phyloP scores from a whole-genome alignment of 441 rosid genomes.

The Gossypium trilobum region DNA sequence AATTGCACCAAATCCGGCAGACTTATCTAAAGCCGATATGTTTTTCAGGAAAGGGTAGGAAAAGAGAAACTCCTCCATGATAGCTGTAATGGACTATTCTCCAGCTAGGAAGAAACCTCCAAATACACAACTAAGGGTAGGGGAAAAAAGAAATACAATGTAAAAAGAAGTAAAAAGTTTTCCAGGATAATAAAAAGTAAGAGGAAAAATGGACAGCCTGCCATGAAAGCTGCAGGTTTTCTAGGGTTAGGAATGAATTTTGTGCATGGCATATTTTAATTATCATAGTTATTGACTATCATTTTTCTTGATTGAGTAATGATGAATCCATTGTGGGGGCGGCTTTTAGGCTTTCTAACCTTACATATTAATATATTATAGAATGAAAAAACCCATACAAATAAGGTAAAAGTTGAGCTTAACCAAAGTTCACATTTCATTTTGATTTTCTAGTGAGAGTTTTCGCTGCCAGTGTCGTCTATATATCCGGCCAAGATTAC shows the following conservation, averaged over 20 bases:
- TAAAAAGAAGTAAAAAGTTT: background rate
- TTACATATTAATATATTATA: too few relatives aligned
- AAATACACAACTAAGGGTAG: constrained; percentile 32
- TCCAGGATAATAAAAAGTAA: constrained; percentile 1
- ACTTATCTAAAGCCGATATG: constrained; percentile 7
- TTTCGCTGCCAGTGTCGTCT: too few relatives aligned
- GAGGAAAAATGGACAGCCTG: constrained; percentile 26
- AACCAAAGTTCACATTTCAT: too few relatives aligned
- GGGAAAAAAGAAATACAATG: background rate
- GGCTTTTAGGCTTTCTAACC: too few relatives aligned
- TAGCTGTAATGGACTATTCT: constrained; percentile 38
- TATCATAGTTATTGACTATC: too few relatives aligned
- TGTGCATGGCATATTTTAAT: background rate
- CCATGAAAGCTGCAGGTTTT: constrained; percentile 40
- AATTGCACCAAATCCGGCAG: background rate
- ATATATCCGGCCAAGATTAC: too few relatives aligned
- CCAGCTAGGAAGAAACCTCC: constrained; percentile 45
- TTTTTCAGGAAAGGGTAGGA: constrained; percentile 33
- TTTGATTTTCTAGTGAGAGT: too few relatives aligned
- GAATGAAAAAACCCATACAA: too few relatives aligned
- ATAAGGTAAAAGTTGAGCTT: too few relatives aligned
- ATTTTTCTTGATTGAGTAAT: too few relatives aligned
- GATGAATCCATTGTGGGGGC: too few relatives aligned
- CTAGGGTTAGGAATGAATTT: constrained; percentile 19
- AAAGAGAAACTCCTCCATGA: background rate